Base-by-base conservation (phyloP, 75 land plant genomes). In the Sequoiadendron giganteum region DNA sequence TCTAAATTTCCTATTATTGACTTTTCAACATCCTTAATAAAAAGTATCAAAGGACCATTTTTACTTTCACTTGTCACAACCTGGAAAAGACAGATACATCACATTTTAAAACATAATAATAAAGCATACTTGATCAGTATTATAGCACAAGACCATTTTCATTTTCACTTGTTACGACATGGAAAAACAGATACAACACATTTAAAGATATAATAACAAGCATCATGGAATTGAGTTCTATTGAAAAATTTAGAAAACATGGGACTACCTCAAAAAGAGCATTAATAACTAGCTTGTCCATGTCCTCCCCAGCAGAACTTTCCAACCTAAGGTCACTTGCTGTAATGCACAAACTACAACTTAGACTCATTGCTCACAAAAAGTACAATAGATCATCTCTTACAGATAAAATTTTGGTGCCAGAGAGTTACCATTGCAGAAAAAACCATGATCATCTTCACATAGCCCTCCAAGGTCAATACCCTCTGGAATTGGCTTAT, bases 391-490 rank as follows among this genome's bases (percentile, higher is more conserved):
- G 65, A 61, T 43, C 7, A 47, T 13, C 45, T 81, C 43, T 83
- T 13, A 49, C 36, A 85, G 79, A 56, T n/a, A 58, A 0, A 82
- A 4, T 43, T 39, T 43, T 28, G 19, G 84, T 58, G 68, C 5
- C 88, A 86, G 85, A 70, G 36, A 89, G 52, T 79, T 85, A 94
- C 95, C 94, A 76, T 88, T 45, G 70, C 96, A 96, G 77, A 93
- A 96, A 87, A 95, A 95, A 28, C 97, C 97, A 89, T 94, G 94
- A 89, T 91, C 91, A 48, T 89, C 94, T 91, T 95, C 97, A 91
- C 97, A 96, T 49, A 91, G 85, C 36, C 95, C 95, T 7, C 97
- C 96, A 80, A 96, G 95, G 85, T 95, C 90, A 78, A 88, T 90
- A 32, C 97, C 97, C 5, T 91, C 97, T 55, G 96, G 93, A 70